A percentile compares a stretch with the other conserved stretches of the same genome.
phyloP scores from a whole-genome alignment of 108 stramenopile species.

The Fistulifera pelliculosa region DNA sequence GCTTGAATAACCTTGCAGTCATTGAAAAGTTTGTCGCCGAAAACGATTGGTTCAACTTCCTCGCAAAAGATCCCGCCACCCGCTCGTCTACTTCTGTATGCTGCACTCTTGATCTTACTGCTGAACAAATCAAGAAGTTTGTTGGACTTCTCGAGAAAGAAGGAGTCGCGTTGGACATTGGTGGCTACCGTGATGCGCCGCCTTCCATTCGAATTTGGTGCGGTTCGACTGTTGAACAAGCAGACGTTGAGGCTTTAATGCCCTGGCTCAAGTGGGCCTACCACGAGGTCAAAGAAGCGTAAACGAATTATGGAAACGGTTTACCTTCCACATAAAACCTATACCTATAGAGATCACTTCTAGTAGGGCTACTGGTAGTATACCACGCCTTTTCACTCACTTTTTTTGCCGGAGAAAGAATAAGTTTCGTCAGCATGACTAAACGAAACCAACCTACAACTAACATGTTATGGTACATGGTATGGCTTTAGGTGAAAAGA shows the following conservation, averaged over 20 bases:
- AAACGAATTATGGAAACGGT: slow-evolving; percentile 4
- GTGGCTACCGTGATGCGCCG: slow-evolving; percentile 99
- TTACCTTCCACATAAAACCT: too few species aligned
- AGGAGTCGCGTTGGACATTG: slow-evolving; percentile 94
- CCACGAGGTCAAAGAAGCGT: slow-evolving; percentile 61
- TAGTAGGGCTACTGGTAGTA: too few species aligned
- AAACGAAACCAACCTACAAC: too few species aligned
- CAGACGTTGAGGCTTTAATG: slow-evolving; percentile 93
- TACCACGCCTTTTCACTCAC: too few species aligned
- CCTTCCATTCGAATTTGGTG: slow-evolving; percentile 99
- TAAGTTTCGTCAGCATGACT: too few species aligned
- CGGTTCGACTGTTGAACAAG: slow-evolving; percentile 97
- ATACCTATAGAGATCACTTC: too few species aligned
- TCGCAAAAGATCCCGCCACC: slow-evolving; percentile 92
- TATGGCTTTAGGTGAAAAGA: too few species aligned
- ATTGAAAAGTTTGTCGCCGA: slow-evolving; percentile 88
- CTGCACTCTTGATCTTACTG: slow-evolving; percentile 84
- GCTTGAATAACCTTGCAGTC: slow-evolving; percentile 84
- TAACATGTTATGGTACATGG: too few species aligned
- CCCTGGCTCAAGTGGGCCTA: slow-evolving; percentile 98
- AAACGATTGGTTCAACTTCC: slow-evolving; percentile 94
- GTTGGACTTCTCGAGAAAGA: slow-evolving; percentile 88
- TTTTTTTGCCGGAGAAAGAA: too few species aligned
- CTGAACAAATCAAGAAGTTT: slow-evolving; percentile 95
- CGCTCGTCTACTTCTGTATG: slow-evolving; percentile 96